Evolutionary conservation across 306 rosid genomes (phyloP).

Genomic region (Quercus berberidifolia): DNA sequence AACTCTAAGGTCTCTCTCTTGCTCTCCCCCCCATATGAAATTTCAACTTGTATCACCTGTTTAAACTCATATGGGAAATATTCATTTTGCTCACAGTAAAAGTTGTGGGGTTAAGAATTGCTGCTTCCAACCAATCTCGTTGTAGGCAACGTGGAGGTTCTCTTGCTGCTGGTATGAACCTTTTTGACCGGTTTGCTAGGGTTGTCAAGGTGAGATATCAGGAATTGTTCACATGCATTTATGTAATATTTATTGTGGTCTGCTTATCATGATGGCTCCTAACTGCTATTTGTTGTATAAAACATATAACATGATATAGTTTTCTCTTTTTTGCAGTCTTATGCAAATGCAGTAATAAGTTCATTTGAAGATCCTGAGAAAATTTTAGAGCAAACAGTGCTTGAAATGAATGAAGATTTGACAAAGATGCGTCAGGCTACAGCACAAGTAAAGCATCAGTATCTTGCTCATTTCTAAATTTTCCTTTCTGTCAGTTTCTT

Average conservation of each 20-base stretch:
- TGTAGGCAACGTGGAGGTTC: conserved; percentile 60
- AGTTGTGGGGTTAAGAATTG: conserved; percentile 37
- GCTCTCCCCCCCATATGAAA: not conserved
- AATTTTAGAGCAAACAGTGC: conserved; percentile 89
- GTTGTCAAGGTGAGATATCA: conserved; percentile 69
- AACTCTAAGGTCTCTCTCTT: not conserved
- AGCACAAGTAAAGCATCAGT: conserved; percentile 69
- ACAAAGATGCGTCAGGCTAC: conserved; percentile 99
- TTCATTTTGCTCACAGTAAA: conserved; percentile 32
- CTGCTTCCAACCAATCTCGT: conserved; percentile 30
- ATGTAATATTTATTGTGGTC: conserved; percentile 9
- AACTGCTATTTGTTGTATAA: not conserved
- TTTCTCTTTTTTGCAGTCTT: conserved; percentile 64
- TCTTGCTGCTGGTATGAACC: conserved; percentile 74
- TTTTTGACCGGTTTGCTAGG: conserved; percentile 85
- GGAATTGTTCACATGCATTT: not conserved
- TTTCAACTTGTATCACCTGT: not conserved
- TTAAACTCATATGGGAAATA: not conserved
- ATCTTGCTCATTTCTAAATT: not conserved
- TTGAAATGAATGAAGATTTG: conserved; percentile 95
- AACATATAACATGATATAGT: conserved; percentile 18
- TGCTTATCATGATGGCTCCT: conserved; percentile 24
- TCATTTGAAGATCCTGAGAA: conserved; percentile 96
- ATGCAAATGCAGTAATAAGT: conserved; percentile 86
- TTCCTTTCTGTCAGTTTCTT: not conserved